Evolutionary conservation across 1,284 basidiomycete genomes (phyloP), one percentile per base, ranked within the genome.

Genomic region (Trichosporon sp.): DNA sequence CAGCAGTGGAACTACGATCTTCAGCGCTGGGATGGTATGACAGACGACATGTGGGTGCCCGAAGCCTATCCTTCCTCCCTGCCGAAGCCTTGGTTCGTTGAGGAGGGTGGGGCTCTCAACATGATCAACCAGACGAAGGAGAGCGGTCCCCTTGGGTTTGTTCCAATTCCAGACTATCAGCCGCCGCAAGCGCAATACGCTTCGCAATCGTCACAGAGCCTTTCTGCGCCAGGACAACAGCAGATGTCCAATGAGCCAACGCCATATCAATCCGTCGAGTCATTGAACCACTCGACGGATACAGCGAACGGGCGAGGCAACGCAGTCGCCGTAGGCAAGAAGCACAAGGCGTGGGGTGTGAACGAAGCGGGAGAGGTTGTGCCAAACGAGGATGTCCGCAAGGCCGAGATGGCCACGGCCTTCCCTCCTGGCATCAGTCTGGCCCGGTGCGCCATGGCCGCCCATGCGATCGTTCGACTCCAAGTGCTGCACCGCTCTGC

Each of bases 391-490:
- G 61, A 56, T 16, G 67, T 65, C n/a, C 59, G 58, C 14, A 59
- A 54, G 1, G 61, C 58, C 2, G 62, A 64, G 23, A 36, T 59
- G 19, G 57, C 63, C 9, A 61, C 56, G 0, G 70, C 73, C 14
- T 81, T 81, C 73, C 80, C 80, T 6, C 80, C 80, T 5, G 80
- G 80, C 29, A 72, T 81, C 46, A 74, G 71, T 61, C 72, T 81
- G 1, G 77, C 75, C 13, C 70, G 80, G 19, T 78, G 77, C 54
- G 76, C 78, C 2, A 77, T 77, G 0, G 80, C 80, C 4, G 80
- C 79, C 9, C 80, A 81, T 61, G 76, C 78, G 1, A 77, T 81
- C 49, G 77, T 81, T 7, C 68, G 80, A 21, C 65, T 81, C 27
- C 79, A 81, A 60, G 75, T 80, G 1, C 65, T 81, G 21, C 80